A percentile compares a stretch with the other conserved stretches of the same genome.
Conservation (phyloP, 139 green algal genomes). For the Tetratostichococcus sp. region DNA sequence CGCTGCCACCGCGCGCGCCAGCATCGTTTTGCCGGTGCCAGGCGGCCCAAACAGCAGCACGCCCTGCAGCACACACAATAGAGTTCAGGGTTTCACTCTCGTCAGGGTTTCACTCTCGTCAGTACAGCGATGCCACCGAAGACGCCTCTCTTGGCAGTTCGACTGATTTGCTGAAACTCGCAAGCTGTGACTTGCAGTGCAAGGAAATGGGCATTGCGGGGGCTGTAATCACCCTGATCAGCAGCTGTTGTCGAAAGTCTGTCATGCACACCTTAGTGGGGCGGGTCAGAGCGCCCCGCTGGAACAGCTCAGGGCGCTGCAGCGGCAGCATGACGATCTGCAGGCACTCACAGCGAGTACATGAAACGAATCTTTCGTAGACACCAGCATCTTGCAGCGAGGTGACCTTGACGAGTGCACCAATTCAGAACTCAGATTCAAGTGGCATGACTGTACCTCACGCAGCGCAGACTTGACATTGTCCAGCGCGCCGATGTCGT, state of each 20-base stretch:
- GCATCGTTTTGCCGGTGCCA: constrained; percentile 48
- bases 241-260: neutral
- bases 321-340: constrained; percentile 71
- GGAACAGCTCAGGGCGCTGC: constrained; percentile 69
- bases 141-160: too few species aligned
- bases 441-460: constrained; percentile 29
- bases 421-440: too few species aligned
- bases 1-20: constrained; percentile 33
- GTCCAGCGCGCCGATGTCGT: constrained; percentile 63
- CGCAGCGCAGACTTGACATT: constrained; percentile 42
- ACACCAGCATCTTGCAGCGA: too few species aligned
- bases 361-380: neutral
- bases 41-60: constrained; percentile 43
- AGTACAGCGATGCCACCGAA: too few species aligned
- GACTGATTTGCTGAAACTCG: too few species aligned
- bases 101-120: too few species aligned
- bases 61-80: neutral
- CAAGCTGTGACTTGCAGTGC: too few species aligned
- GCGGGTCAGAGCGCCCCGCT: constrained; percentile 52
- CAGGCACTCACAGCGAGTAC: constrained; percentile 17
- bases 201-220: too few species aligned
- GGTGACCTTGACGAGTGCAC: too few species aligned
- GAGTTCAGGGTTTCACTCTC: neutral
- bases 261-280: constrained; percentile 54
- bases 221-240: too few species aligned